phyloP scores from a whole-genome alignment of 306 rosid species.

The Malus orientalis region DNA sequence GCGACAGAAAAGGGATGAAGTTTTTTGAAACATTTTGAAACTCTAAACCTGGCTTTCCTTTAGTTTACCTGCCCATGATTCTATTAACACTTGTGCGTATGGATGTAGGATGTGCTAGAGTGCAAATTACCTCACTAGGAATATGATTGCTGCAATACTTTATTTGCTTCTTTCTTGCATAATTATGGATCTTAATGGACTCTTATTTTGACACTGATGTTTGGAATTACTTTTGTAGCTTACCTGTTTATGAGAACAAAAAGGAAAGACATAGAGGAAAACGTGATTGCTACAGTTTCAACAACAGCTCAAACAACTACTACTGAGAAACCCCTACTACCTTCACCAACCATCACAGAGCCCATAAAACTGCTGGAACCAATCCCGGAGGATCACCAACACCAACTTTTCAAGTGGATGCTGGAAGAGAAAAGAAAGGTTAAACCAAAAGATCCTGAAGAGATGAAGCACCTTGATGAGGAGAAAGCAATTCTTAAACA shows the following conservation, averaged over 20 bases:
- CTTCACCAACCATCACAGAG: slow-evolving; percentile 27
- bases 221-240: slow-evolving; percentile 43
- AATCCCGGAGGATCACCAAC: slow-evolving; percentile 69
- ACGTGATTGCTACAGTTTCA: slow-evolving; percentile 25
- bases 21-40: background rate
- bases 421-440: slow-evolving; percentile 88
- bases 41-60: background rate
- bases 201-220: slow-evolving; percentile 21
- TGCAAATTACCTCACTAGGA: background rate
- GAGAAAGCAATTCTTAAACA: slow-evolving; percentile 87
- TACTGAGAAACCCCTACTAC: slow-evolving; percentile 24
- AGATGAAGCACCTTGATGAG: slow-evolving; percentile 66
- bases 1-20: background rate
- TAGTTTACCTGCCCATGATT: background rate
- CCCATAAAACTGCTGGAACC: slow-evolving; percentile 49
- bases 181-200: background rate
- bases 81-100: background rate
- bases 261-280: slow-evolving; percentile 52
- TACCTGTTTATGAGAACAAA: slow-evolving; percentile 63
- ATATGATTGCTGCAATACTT: background rate
- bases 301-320: slow-evolving; percentile 33
- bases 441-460: slow-evolving; percentile 59
- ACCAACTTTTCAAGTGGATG: slow-evolving; percentile 76
- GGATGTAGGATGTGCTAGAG: background rate
- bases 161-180: background rate